A percentile compares a stretch with the other conserved stretches of the same genome.
phyloP scores from a whole-genome alignment of 176 grass and related monocot genomes.

The Oryza meridionalis region DNA sequence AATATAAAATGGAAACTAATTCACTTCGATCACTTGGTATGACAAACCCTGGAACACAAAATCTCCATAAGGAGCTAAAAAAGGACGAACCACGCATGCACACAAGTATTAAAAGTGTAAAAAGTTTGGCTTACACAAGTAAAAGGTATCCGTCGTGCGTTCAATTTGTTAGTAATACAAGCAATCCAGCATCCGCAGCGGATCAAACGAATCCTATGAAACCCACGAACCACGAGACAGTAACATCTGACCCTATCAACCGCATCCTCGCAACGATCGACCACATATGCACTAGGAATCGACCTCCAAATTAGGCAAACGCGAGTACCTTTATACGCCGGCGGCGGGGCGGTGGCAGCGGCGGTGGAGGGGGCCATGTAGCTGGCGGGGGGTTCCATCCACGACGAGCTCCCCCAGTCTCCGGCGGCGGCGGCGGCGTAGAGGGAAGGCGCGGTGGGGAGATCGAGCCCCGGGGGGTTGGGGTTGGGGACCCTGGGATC shows the following conservation, averaged over 20 bases:
- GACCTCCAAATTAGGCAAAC: not conserved
- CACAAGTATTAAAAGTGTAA: not conserved
- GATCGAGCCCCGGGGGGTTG: constrained; percentile 6
- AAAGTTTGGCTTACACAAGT: not conserved
- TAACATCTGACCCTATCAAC: not conserved
- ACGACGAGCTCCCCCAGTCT: constrained; percentile 43
- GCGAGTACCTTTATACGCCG: constrained; percentile 26
- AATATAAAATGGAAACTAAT: not conserved
- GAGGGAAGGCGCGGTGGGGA: constrained; percentile 50
- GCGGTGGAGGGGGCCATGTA: constrained; percentile 41
- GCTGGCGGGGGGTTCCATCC: constrained; percentile 60
- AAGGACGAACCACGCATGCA: not conserved
- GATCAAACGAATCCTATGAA: constrained; percentile 16
- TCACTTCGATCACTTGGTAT: not conserved
- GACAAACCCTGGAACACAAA: not conserved
- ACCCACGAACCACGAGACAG: constrained; percentile 15
- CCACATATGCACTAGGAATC: not conserved
- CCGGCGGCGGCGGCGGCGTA: constrained; percentile 20
- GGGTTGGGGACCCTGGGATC: constrained; percentile 40
- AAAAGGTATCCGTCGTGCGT: not conserved
- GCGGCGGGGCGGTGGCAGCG: not conserved
- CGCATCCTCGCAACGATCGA: not conserved
- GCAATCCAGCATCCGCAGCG: not conserved
- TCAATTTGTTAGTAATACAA: not conserved
- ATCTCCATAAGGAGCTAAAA: not conserved